phyloP scores from a whole-genome alignment of 1,284 basidiomycete species.

The Hypsizygus ulmarius region DNA sequence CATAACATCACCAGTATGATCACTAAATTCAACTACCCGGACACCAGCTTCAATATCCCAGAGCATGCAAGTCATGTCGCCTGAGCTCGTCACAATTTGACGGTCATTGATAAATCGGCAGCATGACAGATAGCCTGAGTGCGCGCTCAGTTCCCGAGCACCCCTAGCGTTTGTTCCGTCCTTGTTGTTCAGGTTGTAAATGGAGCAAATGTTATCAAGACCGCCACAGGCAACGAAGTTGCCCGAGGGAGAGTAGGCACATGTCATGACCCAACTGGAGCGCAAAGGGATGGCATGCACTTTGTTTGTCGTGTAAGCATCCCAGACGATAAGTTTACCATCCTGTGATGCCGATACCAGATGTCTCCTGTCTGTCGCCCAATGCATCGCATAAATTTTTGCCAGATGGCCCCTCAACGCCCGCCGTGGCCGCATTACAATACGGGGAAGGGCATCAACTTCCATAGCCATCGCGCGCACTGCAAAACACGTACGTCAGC shows the following conservation, averaged over 20 bases:
- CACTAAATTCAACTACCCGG: constrained; percentile 94
- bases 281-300: constrained; percentile 98
- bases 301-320: constrained; percentile 99
- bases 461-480: constrained; percentile 97
- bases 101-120: constrained; percentile 98
- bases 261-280: constrained; percentile 99
- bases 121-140: constrained; percentile 96
- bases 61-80: constrained; percentile 99
- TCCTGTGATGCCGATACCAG: constrained; percentile 99
- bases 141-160: constrained; percentile 90
- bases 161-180: constrained; percentile 70
- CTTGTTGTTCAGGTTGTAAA: constrained; percentile 88
- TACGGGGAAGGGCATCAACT: constrained; percentile 90
- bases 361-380: constrained; percentile 95
- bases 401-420: constrained; percentile 96
- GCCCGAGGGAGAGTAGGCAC: constrained; percentile 96
- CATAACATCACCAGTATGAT: constrained; percentile 99
- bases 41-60: constrained; percentile 99
- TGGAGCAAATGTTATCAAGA: constrained; percentile 98
- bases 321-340: constrained; percentile 99
- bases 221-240: constrained; percentile 98
- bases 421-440: constrained; percentile 93
- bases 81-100: constrained; percentile 95
- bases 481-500: constrained; percentile 30
- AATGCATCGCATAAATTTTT: constrained; percentile 99